A percentile compares a stretch with the other conserved stretches of the same genome.
phyloP scores from a whole-genome alignment of 2,329 filamentous ascomycete genomes.

The Cladophialophora carrionii region DNA sequence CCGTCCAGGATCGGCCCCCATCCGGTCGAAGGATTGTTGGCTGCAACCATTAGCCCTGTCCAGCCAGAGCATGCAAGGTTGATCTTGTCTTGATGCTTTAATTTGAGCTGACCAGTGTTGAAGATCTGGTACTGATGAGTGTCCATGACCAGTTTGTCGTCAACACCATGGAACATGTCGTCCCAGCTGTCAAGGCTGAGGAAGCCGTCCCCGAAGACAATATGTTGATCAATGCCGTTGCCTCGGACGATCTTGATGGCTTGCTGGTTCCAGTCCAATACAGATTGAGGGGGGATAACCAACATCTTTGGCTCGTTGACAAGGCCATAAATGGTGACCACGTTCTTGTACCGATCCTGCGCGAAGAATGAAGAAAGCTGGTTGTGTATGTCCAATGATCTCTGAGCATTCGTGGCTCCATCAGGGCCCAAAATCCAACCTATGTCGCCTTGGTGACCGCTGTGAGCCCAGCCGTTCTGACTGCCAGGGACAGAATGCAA shows the following conservation, averaged over 20 bases:
- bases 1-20: conserved; percentile 94
- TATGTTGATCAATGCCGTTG: conserved; percentile 72
- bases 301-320: conserved; percentile 94
- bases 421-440: conserved; percentile 91
- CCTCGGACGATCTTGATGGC: conserved; percentile 72
- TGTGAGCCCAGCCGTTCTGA: conserved; percentile 98
- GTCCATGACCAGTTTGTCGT: conserved; percentile 77
- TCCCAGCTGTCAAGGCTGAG: conserved; percentile 90
- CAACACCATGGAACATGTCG: conserved; percentile 71
- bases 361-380: conserved; percentile 89
- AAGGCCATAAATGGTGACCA: conserved; percentile 90
- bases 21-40: conserved; percentile 63
- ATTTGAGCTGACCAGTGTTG: conserved; percentile 82
- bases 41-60: conserved; percentile 74
- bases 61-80: conserved; percentile 85
- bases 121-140: conserved; percentile 99
- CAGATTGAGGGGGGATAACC: conserved; percentile 62
- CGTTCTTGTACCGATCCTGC: conserved; percentile 87
- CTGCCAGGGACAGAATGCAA: conserved; percentile 88
- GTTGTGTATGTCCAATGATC: conserved; percentile 84
- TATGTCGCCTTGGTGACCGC: conserved; percentile 77
- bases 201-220: conserved; percentile 95
- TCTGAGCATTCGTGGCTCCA: conserved; percentile 74
- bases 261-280: conserved; percentile 77
- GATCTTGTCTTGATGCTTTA: conserved; percentile 80